phyloP scores from a whole-genome alignment of 148 eudicot species.

The Vaccinium darrowii region DNA sequence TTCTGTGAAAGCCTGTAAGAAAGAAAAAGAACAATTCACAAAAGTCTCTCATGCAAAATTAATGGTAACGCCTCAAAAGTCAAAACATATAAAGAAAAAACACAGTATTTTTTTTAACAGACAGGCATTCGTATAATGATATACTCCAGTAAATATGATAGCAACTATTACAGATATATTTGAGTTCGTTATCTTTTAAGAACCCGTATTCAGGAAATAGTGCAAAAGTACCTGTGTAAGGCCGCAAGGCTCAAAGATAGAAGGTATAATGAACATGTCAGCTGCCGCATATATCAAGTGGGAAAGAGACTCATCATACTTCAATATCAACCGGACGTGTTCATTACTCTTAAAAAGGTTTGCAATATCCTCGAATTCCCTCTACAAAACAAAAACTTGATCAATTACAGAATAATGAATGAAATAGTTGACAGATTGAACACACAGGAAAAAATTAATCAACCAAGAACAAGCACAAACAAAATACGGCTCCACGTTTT shows the following conservation, averaged over 20 bases:
- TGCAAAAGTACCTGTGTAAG: conserved; percentile 75
- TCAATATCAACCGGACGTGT: conserved; percentile 66
- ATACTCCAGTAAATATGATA: background rate
- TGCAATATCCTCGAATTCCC: conserved; percentile 85
- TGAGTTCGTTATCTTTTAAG: background rate
- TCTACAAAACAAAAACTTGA: conserved; percentile 39
- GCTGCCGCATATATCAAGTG: conserved; percentile 86
- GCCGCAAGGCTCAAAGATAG: conserved; percentile 98
- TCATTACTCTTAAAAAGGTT: conserved; percentile 64
- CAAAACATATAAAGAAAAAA: background rate
- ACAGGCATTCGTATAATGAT: background rate
- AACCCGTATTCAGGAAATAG: background rate
- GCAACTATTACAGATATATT: background rate
- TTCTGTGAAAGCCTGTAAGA: background rate
- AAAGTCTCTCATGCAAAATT: background rate
- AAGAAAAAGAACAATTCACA: background rate
- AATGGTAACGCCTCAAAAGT: background rate
- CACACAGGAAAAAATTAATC: background rate
- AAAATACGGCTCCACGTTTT: background rate
- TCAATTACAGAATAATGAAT: conserved; percentile 5
- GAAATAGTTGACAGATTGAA: background rate
- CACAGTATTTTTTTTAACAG: background rate
- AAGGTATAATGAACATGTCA: conserved; percentile 90
- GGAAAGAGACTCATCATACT: conserved; percentile 88
- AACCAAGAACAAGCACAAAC: background rate